phyloP scores from a whole-genome alignment of 2,329 filamentous ascomycete species.

The Macrophomina tecta region DNA sequence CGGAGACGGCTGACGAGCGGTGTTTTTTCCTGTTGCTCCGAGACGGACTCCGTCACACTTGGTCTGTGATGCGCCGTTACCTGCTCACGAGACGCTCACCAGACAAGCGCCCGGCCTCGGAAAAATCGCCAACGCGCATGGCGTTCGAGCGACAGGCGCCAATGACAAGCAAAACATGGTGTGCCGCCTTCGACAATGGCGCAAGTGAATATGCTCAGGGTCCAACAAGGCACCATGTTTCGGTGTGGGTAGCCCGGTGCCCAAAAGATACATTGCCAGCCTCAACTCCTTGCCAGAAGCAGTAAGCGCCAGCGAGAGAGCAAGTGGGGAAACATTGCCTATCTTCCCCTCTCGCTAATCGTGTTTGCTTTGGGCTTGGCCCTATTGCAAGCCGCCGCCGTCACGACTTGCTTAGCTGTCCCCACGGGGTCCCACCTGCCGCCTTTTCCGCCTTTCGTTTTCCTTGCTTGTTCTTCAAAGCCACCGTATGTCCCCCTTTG shows the following conservation, averaged over 20 bases:
- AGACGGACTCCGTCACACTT: neutral
- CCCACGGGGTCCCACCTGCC: neutral
- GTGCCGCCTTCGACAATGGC: neutral
- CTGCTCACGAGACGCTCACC: constrained; percentile 12
- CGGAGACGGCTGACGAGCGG: neutral
- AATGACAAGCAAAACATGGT: neutral
- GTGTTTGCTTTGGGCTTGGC: neutral
- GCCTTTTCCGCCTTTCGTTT: neutral
- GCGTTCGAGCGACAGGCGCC: neutral
- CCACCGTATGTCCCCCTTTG: too few relatives aligned
- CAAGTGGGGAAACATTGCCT: neutral
- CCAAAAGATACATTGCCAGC: neutral
- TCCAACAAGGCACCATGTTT: neutral
- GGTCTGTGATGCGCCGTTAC: constrained; percentile 1
- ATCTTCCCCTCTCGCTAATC: neutral
- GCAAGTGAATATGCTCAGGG: neutral
- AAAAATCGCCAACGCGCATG: too few relatives aligned
- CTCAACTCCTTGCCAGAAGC: neutral
- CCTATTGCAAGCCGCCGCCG: neutral
- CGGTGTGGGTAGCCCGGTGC: neutral
- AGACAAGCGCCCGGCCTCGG: neutral
- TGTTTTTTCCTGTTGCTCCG: neutral
- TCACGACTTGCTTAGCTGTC: neutral
- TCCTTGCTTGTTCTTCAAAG: neutral
- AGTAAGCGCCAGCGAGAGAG: neutral